Evolutionary conservation across 31 red algal genomes (phyloP).

Genomic region (Odonthalia washingtoniensis): DNA sequence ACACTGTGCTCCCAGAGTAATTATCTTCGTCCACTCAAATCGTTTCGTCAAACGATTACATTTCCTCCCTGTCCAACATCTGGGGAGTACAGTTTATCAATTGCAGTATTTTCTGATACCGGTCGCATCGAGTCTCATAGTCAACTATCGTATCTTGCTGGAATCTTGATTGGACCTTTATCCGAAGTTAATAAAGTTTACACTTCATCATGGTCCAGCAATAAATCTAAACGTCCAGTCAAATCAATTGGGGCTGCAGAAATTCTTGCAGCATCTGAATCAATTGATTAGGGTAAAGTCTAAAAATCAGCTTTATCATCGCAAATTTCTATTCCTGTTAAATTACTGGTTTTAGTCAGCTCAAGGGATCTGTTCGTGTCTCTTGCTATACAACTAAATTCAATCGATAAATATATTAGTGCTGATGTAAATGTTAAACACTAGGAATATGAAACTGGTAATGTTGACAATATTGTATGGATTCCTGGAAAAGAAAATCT

Average conservation of each 20-base stretch:
- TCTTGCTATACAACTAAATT: not conserved
- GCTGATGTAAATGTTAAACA: constrained; percentile 7
- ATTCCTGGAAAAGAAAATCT: constrained; percentile 15
- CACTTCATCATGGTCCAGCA: not conserved
- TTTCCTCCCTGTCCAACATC: not conserved
- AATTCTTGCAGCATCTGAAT: constrained; percentile 3
- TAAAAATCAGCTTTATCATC: not conserved
- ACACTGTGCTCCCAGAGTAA: constrained; percentile 6
- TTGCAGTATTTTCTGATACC: constrained; percentile 25
- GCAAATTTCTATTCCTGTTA: not conserved
- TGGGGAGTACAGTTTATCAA: not conserved
- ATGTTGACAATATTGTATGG: constrained; percentile 22
- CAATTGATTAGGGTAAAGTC: constrained; percentile 40
- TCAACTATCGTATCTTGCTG: constrained; percentile 8
- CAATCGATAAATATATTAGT: not conserved
- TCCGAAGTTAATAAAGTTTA: not conserved
- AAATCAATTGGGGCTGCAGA: constrained; percentile 1
- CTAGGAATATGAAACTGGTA: constrained; percentile 26
- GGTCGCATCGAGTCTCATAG: not conserved
- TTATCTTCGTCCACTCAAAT: not conserved
- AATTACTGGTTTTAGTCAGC: not conserved
- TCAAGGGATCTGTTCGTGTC: not conserved
- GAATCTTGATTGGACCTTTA: not conserved
- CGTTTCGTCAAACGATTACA: not conserved
- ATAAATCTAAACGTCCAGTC: too few species aligned